phyloP scores from a whole-genome alignment of 1,284 basidiomycete genomes.

The Marasmius oreades region DNA sequence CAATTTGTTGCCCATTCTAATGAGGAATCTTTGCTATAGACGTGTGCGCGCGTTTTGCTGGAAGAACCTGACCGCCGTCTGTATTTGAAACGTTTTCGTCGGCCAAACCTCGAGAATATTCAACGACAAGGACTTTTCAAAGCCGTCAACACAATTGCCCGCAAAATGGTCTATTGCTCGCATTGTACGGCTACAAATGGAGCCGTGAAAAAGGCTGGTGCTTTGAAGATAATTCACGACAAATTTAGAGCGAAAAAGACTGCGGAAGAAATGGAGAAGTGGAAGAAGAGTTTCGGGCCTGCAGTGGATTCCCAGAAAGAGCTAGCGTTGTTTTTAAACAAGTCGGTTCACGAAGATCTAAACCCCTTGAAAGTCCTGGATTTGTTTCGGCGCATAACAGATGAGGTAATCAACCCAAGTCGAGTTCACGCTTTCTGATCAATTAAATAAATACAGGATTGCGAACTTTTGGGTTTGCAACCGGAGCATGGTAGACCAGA shows the following conservation, averaged over 20 bases:
- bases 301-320: constrained; percentile 90
- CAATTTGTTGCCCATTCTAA: constrained; percentile 1
- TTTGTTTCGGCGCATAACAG: constrained; percentile 89
- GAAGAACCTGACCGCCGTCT: constrained; percentile 83
- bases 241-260: constrained; percentile 97
- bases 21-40: constrained; percentile 43
- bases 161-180: constrained; percentile 91
- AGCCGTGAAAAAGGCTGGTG: constrained; percentile 93
- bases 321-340: constrained; percentile 81
- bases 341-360: constrained; percentile 89
- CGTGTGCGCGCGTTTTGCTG: constrained; percentile 92
- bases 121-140: constrained; percentile 86
- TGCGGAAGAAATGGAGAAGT: constrained; percentile 84
- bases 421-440: neutral
- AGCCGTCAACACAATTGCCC: constrained; percentile 84
- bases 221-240: constrained; percentile 96
- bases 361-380: constrained; percentile 95
- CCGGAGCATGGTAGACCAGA: constrained; percentile 92
- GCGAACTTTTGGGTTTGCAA: constrained; percentile 89
- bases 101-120: constrained; percentile 90
- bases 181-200: constrained; percentile 95
- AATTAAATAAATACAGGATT: constrained; percentile 57
- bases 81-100: constrained; percentile 87
- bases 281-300: constrained; percentile 80
- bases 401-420: constrained; percentile 65